Evolutionary conservation across 1,284 basidiomycete species (phyloP).

Genomic region (Cryptococcus neoformans): DNA sequence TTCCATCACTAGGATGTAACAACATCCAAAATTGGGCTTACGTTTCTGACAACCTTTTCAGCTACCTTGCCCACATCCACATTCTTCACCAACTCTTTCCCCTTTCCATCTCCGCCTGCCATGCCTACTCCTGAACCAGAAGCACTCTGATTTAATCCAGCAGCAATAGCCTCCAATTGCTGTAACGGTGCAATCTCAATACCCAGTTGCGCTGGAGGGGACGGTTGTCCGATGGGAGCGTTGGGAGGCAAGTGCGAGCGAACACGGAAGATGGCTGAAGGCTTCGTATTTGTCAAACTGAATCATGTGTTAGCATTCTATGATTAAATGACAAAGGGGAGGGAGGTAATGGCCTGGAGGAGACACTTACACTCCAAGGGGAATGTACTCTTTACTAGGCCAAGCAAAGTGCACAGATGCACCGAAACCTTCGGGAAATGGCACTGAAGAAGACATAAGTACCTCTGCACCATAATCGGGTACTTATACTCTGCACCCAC

Average conservation of each 20-base stretch:
- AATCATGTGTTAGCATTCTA: neutral
- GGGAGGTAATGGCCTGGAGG: too few relatives aligned
- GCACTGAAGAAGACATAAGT: conserved; percentile 52
- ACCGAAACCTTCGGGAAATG: conserved; percentile 85
- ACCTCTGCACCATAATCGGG: neutral
- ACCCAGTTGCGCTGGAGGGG: conserved; percentile 51
- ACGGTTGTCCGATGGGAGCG: conserved; percentile 23
- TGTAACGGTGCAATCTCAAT: conserved; percentile 58
- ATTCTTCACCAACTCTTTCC: conserved; percentile 27
- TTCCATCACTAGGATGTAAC: neutral
- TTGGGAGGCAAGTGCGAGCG: conserved; percentile 55
- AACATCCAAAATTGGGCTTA: conserved; percentile 13
- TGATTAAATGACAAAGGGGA: neutral
- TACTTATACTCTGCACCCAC: conserved; percentile 51
- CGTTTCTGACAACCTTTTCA: conserved; percentile 50
- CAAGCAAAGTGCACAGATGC: conserved; percentile 87
- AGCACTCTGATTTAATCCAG: conserved; percentile 49
- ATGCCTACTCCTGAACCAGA: conserved; percentile 19
- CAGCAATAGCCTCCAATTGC: conserved; percentile 38
- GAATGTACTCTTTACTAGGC: conserved; percentile 82
- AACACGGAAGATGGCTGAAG: conserved; percentile 85
- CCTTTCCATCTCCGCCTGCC: conserved; percentile 18
- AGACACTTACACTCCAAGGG: conserved; percentile 63
- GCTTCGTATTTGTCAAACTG: conserved; percentile 87
- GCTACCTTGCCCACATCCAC: conserved; percentile 45